Conservation (phyloP, 192 early-diverging fungal species). For the Paraglomus brasilianum region DNA sequence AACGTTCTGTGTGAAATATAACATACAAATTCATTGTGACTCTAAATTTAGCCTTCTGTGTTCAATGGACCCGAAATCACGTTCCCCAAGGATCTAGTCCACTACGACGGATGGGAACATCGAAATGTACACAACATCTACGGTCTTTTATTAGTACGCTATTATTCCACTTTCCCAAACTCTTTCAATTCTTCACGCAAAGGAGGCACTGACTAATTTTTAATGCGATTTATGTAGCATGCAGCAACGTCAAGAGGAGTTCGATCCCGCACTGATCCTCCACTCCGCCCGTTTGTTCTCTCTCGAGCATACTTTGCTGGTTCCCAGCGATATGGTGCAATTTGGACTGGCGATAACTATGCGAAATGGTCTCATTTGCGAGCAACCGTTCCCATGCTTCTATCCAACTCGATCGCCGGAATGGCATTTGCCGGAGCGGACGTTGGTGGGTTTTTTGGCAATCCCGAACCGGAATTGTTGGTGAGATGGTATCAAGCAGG, state of each 20-base stretch:
- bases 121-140: slow-evolving; percentile 95
- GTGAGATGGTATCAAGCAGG: slow-evolving; percentile 98
- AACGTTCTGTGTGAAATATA: slow-evolving; percentile 25
- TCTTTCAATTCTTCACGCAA: neutral
- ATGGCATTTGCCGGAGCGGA: slow-evolving; percentile 92
- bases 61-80: slow-evolving; percentile 98
- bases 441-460: slow-evolving; percentile 97
- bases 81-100: slow-evolving; percentile 90
- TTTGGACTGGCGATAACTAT: slow-evolving; percentile 98
- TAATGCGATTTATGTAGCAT: slow-evolving; percentile 51
- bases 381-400: slow-evolving; percentile 82
- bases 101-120: slow-evolving; percentile 87
- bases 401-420: slow-evolving; percentile 85
- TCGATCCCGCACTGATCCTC: slow-evolving; percentile 52
- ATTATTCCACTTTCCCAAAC: neutral
- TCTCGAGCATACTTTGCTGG: slow-evolving; percentile 97
- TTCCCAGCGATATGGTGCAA: slow-evolving; percentile 90
- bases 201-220: neutral
- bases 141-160: slow-evolving; percentile 73
- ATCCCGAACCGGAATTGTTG: slow-evolving; percentile 86
- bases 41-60: slow-evolving; percentile 65
- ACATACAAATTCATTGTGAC: no score
- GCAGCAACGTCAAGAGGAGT: slow-evolving; percentile 84
- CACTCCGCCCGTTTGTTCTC: slow-evolving; percentile 86
- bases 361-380: slow-evolving; percentile 87